Percentiles rank a stretch among this genome's conserved stretches.
These are phyloP conservation scores for Huntiella moniliformis DNA, from an alignment of 2,329 filamentous ascomycete species.

Conservation along the genomic window DNA sequence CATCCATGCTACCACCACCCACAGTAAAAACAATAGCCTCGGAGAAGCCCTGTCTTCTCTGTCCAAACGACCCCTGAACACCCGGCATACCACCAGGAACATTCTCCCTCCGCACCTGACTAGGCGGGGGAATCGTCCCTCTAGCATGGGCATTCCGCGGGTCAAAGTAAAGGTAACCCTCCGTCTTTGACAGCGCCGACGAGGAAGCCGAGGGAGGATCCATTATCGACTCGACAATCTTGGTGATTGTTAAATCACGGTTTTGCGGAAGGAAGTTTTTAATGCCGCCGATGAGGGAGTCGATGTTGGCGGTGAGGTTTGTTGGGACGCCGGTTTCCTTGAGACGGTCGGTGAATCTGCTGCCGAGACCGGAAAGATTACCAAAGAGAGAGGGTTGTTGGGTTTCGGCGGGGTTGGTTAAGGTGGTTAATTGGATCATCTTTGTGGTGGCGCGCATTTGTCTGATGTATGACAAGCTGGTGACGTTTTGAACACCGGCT, in stretches of 20 bases:
- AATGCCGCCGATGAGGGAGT: conserved; percentile 83
- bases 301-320: conserved; percentile 58
- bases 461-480: conserved; percentile 67
- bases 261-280: conserved; percentile 97
- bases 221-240: conserved; percentile 97
- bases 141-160: conserved; percentile 82
- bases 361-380: conserved; percentile 81
- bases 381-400: conserved; percentile 53
- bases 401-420: conserved; percentile 48
- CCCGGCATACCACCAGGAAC: conserved; percentile 26
- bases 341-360: conserved; percentile 78
- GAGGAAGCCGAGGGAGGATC: conserved; percentile 79
- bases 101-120: conserved; percentile 31
- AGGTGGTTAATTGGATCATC: conserved; percentile 93
- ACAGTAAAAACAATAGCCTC: conserved; percentile 90
- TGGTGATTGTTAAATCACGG: conserved; percentile 87
- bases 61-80: conserved; percentile 70
- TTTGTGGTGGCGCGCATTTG: conserved; percentile 87
- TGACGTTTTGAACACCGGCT: conserved; percentile 51
- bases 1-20: conserved; percentile 94
- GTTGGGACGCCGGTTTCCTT: conserved; percentile 71
- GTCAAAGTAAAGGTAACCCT: conserved; percentile 94
- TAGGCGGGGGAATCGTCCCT: conserved; percentile 68
- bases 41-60: conserved; percentile 71
- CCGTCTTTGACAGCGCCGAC: conserved; percentile 86